A percentile compares a stretch with the other conserved stretches of the same genome.
phyloP scores from a whole-genome alignment of 1,284 basidiomycete genomes.

The Macrocystidia cucumis region DNA sequence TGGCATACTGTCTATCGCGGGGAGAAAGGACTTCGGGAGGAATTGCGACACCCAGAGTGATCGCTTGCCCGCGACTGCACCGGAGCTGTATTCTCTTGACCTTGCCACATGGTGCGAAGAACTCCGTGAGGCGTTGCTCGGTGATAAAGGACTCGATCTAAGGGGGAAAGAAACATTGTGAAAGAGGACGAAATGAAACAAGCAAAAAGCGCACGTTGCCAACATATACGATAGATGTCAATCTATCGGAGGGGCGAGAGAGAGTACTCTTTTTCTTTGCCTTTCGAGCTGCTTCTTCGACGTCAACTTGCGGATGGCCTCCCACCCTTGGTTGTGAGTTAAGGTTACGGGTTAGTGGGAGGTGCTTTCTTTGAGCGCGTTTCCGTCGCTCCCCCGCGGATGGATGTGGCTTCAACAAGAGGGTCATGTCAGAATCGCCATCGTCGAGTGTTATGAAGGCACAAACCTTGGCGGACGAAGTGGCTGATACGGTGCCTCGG shows the following conservation, averaged over 20 bases:
- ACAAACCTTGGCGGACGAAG: no score
- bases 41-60: slow-evolving; percentile 20
- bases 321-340: no score
- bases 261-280: no score
- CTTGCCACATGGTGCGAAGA: slow-evolving; percentile 36
- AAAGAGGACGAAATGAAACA: slow-evolving; percentile 5
- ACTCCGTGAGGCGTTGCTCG: slow-evolving; percentile 23
- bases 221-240: slow-evolving; percentile 42
- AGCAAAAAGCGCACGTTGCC: slow-evolving; percentile 43
- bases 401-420: no score
- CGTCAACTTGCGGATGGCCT: slow-evolving; percentile 8
- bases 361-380: no score
- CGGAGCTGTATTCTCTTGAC: slow-evolving; percentile 36
- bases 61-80: slow-evolving; percentile 35
- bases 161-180: slow-evolving; percentile 14
- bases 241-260: no score
- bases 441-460: no score
- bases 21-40: slow-evolving; percentile 15
- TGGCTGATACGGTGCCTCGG: no score
- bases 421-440: no score
- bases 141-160: slow-evolving; percentile 26
- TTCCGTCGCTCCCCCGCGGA: no score
- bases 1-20: slow-evolving; percentile 42
- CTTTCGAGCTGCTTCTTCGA: slow-evolving; percentile 13
- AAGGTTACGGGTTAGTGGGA: no score